Conservation (phyloP, 1,139 yeast species). For the Nadsonia starkeyi-henricii region DNA sequence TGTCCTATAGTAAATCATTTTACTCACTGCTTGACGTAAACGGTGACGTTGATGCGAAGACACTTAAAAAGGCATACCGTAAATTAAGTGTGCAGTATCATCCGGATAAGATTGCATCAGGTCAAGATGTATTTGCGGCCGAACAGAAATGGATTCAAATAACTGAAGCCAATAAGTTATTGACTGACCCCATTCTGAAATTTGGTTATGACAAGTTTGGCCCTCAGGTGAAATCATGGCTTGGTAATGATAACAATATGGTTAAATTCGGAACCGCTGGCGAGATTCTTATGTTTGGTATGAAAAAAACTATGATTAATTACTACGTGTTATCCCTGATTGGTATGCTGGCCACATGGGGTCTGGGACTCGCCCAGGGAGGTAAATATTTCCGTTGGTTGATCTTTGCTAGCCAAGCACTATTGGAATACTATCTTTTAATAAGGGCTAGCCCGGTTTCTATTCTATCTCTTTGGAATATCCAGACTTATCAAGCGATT, state of each 20-base stretch:
- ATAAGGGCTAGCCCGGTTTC: background rate
- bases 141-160: constrained; percentile 16
- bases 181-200: constrained; percentile 15
- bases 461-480: background rate
- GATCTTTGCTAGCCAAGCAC: background rate
- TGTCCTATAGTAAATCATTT: constrained; percentile 3
- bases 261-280: constrained; percentile 1
- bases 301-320: constrained; percentile 10
- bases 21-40: constrained; percentile 12
- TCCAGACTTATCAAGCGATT: background rate
- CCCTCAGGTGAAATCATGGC: constrained; percentile 1
- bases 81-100: constrained; percentile 18
- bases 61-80: constrained; percentile 14
- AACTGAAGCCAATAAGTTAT: constrained; percentile 19
- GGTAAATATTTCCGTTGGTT: background rate
- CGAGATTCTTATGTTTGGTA: constrained; percentile 9
- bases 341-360: constrained; percentile 12
- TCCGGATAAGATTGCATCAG: constrained; percentile 22
- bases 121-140: constrained; percentile 5
- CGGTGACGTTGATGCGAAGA: constrained; percentile 8
- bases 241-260: background rate
- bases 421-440: background rate
- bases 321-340: constrained; percentile 13
- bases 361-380: constrained; percentile 10
- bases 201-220: constrained; percentile 26